Base-by-base conservation (phyloP, 352 stramenopile genomes). In the Phytophthora melonis region DNA sequence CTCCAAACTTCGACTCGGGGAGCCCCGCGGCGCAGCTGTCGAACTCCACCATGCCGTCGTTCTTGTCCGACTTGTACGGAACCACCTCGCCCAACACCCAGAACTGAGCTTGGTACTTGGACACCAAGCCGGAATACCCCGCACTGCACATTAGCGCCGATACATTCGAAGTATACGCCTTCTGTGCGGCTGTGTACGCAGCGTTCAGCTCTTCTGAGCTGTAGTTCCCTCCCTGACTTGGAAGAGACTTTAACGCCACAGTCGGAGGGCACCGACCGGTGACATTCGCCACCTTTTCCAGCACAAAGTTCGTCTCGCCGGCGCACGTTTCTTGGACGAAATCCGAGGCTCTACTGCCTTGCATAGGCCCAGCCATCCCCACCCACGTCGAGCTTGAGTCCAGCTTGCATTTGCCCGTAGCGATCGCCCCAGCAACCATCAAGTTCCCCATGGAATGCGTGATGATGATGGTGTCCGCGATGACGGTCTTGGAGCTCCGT, bases 41-140 rank as follows among this genome's bases (percentile, higher is more conserved):
- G 50, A 75, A 87, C 53, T 87, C 81, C n/a, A 90, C 69, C 50
- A 80, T 74, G 13, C 74, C 74, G 16, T 78, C 74, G 49, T 81
- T 83, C 30, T 74, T 45, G 14, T 39, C 27, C n/a, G 72, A 79
- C 30, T 78, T 67, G 71, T 83, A 76, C 2, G 71, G 70, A 30
- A 78, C 73, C 14, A 63, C 14, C 14, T 7, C 30, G 0, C 70
- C 68, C 16, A 73, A 30, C 16, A 75, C 45, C 53, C 60, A 63
- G 1, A 79, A 75, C 34, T 60, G 27, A 1, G 32, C n/a, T 58
- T 74, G 63, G 21, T 86, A 77, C 45, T 53, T 53, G 18, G 34
- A 67, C 67, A 21, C 71, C 39, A 16, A 77, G 27, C 64, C 62
- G 58, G n/a, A 79, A 69, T 18, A 56, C 25, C 36, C 58, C 23